Evolutionary conservation across 2,329 filamentous ascomycete genomes (phyloP).

Genomic region (Lasiodiplodia citricola): DNA sequence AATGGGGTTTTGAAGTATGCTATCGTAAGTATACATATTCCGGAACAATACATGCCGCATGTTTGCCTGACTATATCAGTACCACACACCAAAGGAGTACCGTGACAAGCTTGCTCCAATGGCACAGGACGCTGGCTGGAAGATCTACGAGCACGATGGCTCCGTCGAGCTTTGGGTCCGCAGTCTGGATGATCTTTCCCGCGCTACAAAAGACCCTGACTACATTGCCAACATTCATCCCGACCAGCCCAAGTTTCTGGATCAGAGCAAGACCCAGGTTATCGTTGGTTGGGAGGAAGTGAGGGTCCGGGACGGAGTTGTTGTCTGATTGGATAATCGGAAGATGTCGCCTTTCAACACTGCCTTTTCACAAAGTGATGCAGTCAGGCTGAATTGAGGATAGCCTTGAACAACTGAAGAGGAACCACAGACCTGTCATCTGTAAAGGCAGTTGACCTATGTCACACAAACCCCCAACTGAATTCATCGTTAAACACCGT

Average conservation of each 20-base stretch:
- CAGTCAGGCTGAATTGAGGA: no score
- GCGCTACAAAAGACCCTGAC: not conserved
- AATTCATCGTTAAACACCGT: not conserved
- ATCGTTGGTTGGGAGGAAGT: conserved; percentile 9
- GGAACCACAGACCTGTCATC: no score
- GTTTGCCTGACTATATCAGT: not conserved
- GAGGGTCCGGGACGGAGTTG: not conserved
- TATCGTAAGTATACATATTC: not conserved
- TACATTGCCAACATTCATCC: conserved; percentile 5
- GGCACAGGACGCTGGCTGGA: not conserved
- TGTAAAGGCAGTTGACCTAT: no score
- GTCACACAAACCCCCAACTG: not conserved
- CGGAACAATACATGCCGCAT: no score
- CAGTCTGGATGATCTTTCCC: not conserved
- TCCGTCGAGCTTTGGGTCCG: not conserved
- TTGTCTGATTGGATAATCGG: not conserved
- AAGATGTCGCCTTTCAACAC: no score
- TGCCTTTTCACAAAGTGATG: no score
- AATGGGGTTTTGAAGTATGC: conserved; percentile 7
- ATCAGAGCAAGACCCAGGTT: not conserved
- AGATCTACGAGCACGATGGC: not conserved
- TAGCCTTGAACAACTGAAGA: no score
- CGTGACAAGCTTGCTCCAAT: not conserved
- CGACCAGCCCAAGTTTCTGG: not conserved
- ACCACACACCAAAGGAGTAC: not conserved